Evolutionary conservation across 2,329 filamentous ascomycete genomes (phyloP).

Genomic region (Aspergillus luchuensis): DNA sequence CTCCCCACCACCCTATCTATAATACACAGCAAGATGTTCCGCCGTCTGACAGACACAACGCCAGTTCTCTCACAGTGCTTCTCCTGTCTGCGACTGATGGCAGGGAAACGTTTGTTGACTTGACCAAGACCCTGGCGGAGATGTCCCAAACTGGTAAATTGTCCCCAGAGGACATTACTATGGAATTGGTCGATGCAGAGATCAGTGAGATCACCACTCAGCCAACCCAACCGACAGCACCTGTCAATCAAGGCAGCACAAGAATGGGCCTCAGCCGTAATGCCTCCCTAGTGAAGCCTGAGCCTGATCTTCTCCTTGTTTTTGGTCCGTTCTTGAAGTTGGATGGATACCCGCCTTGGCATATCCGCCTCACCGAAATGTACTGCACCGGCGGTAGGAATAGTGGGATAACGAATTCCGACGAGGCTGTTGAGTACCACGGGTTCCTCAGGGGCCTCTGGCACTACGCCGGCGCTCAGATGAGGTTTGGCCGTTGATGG

Average conservation of each 20-base stretch:
- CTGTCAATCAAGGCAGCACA: conserved; percentile 4
- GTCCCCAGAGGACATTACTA: conserved; percentile 75
- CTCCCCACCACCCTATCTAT: conserved; percentile 65
- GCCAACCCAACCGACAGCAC: conserved; percentile 25
- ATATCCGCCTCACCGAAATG: conserved; percentile 91
- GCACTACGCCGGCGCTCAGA: conserved; percentile 83
- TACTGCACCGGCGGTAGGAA: conserved; percentile 61
- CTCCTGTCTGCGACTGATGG: conserved; percentile 87
- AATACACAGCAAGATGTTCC: conserved; percentile 20
- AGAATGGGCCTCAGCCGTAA: not conserved
- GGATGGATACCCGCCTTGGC: conserved; percentile 94
- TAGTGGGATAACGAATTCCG: conserved; percentile 39
- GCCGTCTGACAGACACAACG: conserved; percentile 26
- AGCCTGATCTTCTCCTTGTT: conserved; percentile 85
- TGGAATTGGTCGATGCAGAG: conserved; percentile 86
- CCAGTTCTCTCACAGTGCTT: conserved; percentile 61
- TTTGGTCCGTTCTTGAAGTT: conserved; percentile 84
- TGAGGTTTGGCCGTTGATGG: conserved; percentile 70
- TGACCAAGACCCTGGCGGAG: conserved; percentile 89
- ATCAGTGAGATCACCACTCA: conserved; percentile 61
- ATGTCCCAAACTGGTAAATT: conserved; percentile 93
- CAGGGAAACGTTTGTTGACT: conserved; percentile 88
- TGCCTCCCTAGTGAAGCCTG: conserved; percentile 66
- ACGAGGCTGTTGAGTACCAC: conserved; percentile 76
- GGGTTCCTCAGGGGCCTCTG: conserved; percentile 84